Conservation (phyloP, 768 basidiomycete species). For the Cystobasidiopsis lactophilus region DNA sequence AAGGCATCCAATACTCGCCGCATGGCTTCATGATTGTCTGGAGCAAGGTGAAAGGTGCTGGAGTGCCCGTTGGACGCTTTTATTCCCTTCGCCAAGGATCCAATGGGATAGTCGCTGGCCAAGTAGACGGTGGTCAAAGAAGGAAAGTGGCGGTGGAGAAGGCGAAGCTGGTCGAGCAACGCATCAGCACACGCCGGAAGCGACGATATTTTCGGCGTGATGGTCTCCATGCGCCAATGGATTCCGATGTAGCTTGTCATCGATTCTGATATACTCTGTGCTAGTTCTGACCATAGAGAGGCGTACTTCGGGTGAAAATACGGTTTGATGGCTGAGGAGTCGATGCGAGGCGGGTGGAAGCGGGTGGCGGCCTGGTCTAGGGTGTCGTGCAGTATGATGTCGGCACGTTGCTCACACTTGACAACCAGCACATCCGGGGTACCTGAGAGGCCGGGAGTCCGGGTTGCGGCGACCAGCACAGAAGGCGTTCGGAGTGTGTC, state of each 20-base stretch:
- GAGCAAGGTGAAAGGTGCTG: slow-evolving; percentile 31
- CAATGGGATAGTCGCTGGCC: slow-evolving; percentile 35
- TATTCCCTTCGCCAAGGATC: slow-evolving; percentile 9
- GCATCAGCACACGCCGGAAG: slow-evolving; percentile 33
- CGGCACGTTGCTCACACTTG: slow-evolving; percentile 34
- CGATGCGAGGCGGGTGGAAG: neutral
- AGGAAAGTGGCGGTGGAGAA: slow-evolving; percentile 11
- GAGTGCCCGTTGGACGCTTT: slow-evolving; percentile 18
- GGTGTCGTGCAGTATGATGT: slow-evolving; percentile 25
- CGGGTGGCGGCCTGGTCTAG: slow-evolving; percentile 5
- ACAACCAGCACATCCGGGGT: slow-evolving; percentile 31
- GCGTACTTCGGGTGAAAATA: slow-evolving; percentile 29
- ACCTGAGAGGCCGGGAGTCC: neutral
- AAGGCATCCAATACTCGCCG: slow-evolving; percentile 31
- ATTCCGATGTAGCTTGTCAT: slow-evolving; percentile 31
- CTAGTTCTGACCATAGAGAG: slow-evolving; percentile 28
- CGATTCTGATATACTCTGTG: slow-evolving; percentile 25
- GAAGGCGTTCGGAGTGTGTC: slow-evolving; percentile 15
- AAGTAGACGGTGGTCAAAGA: slow-evolving; percentile 33
- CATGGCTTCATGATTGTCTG: slow-evolving; percentile 31
- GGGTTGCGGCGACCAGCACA: slow-evolving; percentile 7
- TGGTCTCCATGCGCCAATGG: slow-evolving; percentile 39
- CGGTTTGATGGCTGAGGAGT: neutral
- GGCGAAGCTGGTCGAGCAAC: slow-evolving; percentile 29
- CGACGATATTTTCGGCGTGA: too few species aligned